Base-by-base conservation (phyloP, 352 stramenopile species). In the Pythium dissimile region DNA sequence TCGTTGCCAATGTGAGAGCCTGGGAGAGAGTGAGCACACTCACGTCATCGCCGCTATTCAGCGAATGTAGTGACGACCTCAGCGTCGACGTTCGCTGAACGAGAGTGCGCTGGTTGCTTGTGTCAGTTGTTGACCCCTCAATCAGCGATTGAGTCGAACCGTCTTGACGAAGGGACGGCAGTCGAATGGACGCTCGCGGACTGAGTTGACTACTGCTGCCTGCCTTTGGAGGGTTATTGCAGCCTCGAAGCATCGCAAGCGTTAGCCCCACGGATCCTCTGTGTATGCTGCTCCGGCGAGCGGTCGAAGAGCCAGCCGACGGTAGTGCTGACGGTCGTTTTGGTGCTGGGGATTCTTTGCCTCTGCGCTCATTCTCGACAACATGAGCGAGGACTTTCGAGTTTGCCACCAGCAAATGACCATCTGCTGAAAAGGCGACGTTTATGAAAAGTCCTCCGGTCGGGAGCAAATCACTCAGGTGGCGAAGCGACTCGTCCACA, bases 21-120 rank as follows among this genome's bases (percentile, higher is more conserved):
- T 62, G 48, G 9, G 60, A 67, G 4, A 67, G 44, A 20, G 60
- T 62, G 6, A 67, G 34, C 1, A 67, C 37, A 35, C 41, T 47
- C 3, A 42, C 31, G 4, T 10, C 55, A 20, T 50, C 23, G 6
- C 38, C 27, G 16, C 3, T 30, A 3, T 15, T 20, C 30, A 47
- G 47, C 38, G 24, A 28, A 31, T 38, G 15, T 1, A 26, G 45
- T 5, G 30, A 27, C 20, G 34, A 49, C 0, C 32, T 18, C n/a
- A 62, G 15, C 1, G 41, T 50, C 7, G 54, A 61, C 8, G 54
- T 43, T 13, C 32, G 43, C n/a, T 43, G 43, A 30, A 41, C 20
- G 1, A 54, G 21, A 20, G 16, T 21, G 27, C 27, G 42, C 21
- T 12, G 32, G 10, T 26, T 31, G 5, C 27, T 34, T 12, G 23